These are phyloP conservation scores for Quillaja saponaria DNA, from an alignment of 306 rosid species.

Conservation along the genomic window DNA sequence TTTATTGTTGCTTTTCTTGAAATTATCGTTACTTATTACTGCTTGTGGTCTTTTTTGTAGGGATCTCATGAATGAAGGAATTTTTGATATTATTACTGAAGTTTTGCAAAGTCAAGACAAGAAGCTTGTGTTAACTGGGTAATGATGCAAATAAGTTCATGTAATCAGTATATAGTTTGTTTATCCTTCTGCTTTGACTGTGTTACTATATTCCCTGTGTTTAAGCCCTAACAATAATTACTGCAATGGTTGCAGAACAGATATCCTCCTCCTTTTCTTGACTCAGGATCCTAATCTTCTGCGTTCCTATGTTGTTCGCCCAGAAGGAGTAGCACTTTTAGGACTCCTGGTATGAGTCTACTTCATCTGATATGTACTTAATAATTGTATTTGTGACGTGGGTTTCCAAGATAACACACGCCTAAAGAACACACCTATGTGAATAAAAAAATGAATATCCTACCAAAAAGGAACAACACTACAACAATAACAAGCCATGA, in stretches of 20 bases:
- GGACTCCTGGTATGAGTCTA: constrained; percentile 71
- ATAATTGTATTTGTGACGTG: background rate
- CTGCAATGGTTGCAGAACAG: constrained; percentile 95
- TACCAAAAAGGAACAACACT: too few relatives aligned
- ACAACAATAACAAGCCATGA: too few relatives aligned
- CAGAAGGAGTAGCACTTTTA: constrained; percentile 79
- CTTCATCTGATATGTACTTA: background rate
- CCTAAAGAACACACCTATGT: background rate
- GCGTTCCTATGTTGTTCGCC: constrained; percentile 85
- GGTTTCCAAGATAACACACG: constrained; percentile 22
- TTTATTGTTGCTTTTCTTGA: constrained; percentile 18
- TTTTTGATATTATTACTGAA: constrained; percentile 74
- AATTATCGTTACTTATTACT: constrained; percentile 5
- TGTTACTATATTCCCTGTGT: constrained; percentile 17
- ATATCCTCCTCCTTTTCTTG: constrained; percentile 92
- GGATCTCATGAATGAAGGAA: constrained; percentile 95
- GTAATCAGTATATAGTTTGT: constrained; percentile 18
- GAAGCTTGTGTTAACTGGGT: constrained; percentile 89
- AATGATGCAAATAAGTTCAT: constrained; percentile 36
- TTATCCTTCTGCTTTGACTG: constrained; percentile 24
- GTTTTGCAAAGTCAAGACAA: constrained; percentile 83
- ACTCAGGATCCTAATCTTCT: constrained; percentile 96
- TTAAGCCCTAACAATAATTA: constrained; percentile 42
- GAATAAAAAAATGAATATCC: too few relatives aligned
- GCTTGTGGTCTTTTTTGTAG: constrained; percentile 40